Percentiles rank a stretch among this genome's conserved stretches.
These are phyloP conservation scores for Arbutus unedo DNA, from an alignment of 148 eudicot genomes.

Conservation along the genomic window DNA sequence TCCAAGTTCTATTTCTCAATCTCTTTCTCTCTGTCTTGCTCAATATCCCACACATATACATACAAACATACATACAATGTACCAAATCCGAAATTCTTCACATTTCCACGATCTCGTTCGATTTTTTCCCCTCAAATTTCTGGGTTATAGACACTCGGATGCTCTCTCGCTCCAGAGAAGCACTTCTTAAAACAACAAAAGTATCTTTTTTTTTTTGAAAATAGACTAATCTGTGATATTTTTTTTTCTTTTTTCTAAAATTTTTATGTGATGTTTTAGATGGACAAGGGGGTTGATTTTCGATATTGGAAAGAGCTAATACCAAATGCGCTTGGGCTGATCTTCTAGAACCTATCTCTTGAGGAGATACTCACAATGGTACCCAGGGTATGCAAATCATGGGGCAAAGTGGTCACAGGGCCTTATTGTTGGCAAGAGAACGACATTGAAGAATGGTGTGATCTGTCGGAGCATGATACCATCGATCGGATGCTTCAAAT, in stretches of 20 bases:
- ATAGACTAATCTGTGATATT: background rate
- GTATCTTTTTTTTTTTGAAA: background rate
- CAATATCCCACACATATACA: no score
- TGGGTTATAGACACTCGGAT: no score
- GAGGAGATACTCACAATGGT: conserved; percentile 54
- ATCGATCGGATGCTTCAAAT: conserved; percentile 56
- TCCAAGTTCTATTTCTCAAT: no score
- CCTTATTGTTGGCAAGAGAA: conserved; percentile 82
- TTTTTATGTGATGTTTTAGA: conserved; percentile 15
- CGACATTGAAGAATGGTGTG: conserved; percentile 65
- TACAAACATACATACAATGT: no score
- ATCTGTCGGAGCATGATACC: conserved; percentile 30
- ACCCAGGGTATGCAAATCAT: conserved; percentile 70
- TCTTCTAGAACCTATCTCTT: conserved; percentile 49
- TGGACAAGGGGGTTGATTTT: conserved; percentile 43
- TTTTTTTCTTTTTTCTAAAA: background rate
- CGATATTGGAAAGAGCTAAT: conserved; percentile 64
- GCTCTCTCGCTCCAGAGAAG: no score
- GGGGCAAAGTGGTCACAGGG: conserved; percentile 61
- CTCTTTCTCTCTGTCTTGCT: no score
- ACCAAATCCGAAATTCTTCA: no score
- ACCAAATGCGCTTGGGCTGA: conserved; percentile 66
- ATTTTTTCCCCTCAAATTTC: no score
- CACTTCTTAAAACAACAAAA: no score
- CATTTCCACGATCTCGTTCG: no score